Evolutionary conservation across 169 alveolate genomes (phyloP).

Genomic region (Cryptosporidium baileyi): DNA sequence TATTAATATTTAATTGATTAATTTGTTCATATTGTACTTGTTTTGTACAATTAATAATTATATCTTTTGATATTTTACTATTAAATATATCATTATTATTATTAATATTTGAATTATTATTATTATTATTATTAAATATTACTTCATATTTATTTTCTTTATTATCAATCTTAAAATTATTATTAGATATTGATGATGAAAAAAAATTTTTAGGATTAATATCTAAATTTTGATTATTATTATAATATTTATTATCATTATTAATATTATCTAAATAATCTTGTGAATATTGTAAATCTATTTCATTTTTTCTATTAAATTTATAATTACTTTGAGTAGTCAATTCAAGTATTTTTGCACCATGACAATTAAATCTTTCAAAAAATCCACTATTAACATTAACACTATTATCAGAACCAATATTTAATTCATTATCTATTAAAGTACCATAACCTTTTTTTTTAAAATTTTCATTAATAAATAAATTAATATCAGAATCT

Average conservation of each 20-base stretch:
- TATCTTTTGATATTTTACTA: background rate
- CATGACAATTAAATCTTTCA: slow-evolving; percentile 63
- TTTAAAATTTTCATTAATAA: slow-evolving; percentile 1
- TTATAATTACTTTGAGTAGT: slow-evolving; percentile 6
- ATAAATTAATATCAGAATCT: slow-evolving; percentile 19
- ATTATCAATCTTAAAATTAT: background rate
- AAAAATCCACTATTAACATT: slow-evolving; percentile 43
- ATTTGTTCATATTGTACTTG: slow-evolving; percentile 59
- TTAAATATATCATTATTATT: background rate
- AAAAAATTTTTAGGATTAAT: slow-evolving; percentile 33
- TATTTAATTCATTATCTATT: slow-evolving; percentile 14
- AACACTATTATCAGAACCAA: slow-evolving; percentile 5
- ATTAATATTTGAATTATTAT: background rate
- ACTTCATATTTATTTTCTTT: background rate
- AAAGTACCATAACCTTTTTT: slow-evolving; percentile 58
- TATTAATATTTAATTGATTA: background rate
- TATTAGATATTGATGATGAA: background rate
- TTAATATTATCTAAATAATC: background rate
- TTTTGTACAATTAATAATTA: slow-evolving; percentile 30
- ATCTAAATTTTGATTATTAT: background rate
- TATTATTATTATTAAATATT: background rate
- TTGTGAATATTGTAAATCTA: slow-evolving; percentile 24
- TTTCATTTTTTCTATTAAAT: background rate
- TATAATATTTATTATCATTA: background rate
- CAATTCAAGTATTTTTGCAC: slow-evolving; percentile 54